phyloP scores from a whole-genome alignment of 495 filamentous ascomycete genomes.

The Lophiostoma macrostomum region DNA sequence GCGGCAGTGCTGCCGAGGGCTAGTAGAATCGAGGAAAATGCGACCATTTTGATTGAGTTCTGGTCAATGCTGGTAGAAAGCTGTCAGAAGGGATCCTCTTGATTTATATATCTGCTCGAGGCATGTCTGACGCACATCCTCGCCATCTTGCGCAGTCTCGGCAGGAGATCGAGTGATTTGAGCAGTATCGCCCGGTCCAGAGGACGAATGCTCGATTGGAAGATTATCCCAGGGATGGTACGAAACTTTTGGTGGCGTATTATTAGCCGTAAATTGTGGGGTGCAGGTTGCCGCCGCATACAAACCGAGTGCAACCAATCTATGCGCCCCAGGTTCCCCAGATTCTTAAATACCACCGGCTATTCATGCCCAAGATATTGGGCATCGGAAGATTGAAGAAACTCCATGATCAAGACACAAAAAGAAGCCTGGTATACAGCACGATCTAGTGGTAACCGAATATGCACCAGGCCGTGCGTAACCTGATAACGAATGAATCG shows the following conservation, averaged over 20 bases:
- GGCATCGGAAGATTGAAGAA: too few relatives aligned
- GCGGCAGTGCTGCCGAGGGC: conserved; percentile 9
- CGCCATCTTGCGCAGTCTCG: background rate
- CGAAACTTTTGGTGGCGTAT: conserved; percentile 10
- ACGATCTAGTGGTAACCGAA: too few relatives aligned
- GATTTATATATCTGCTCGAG: conserved; percentile 5
- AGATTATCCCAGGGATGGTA: background rate
- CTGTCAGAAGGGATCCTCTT: background rate
- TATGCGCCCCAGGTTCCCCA: background rate
- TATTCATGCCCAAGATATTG: conserved; percentile 10
- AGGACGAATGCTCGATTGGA: conserved; percentile 8
- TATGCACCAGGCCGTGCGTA: too few relatives aligned
- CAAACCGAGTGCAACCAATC: background rate
- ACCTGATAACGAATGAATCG: too few relatives aligned
- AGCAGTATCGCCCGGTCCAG: conserved; percentile 7
- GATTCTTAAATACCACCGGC: conserved; percentile 16
- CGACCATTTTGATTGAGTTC: conserved; percentile 15
- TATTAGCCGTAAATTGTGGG: conserved; percentile 20
- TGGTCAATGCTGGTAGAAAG: conserved; percentile 3
- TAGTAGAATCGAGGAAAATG: conserved; percentile 19
- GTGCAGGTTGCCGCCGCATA: conserved; percentile 12
- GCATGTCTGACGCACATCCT: background rate
- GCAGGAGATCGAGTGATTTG: background rate
- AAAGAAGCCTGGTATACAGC: too few relatives aligned
- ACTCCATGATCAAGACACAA: too few relatives aligned